These are phyloP conservation scores for Nicotiana knightiana DNA, from an alignment of 257 asterid genomes.

Conservation along the genomic window DNA sequence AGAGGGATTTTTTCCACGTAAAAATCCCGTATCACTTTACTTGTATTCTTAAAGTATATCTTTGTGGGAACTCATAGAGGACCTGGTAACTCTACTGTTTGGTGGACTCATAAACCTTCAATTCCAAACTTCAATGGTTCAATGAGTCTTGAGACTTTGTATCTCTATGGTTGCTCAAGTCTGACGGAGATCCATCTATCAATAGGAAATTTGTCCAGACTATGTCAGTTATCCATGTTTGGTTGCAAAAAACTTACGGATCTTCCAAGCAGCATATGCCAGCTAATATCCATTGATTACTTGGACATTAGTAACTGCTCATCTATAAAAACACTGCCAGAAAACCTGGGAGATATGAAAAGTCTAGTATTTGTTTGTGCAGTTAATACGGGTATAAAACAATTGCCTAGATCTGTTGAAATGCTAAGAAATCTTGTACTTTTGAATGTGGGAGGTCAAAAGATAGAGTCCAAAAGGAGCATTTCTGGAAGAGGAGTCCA, in stretches of 20 bases:
- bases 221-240: rapidly evolving
- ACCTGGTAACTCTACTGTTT: no score
- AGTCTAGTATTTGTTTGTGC: neutral
- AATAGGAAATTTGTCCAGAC: neutral
- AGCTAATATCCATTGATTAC: no score
- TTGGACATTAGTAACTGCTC: no score
- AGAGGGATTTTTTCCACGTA: no score
- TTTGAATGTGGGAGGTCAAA: neutral
- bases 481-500: neutral
- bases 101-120: no score
- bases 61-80: no score
- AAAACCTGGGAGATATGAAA: neutral
- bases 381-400: neutral
- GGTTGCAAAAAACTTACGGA: neutral
- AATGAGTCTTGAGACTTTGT: neutral
- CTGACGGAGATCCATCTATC: neutral
- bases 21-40: no score
- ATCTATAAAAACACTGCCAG: no score
- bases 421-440: neutral
- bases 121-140: no score
- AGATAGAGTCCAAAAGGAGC: neutral
- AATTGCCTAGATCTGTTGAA: neutral
- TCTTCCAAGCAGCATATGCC: neutral
- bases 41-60: no score
- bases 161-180: neutral